phyloP scores from a whole-genome alignment of 2,329 filamentous ascomycete genomes.

The Ophiostoma montium region DNA sequence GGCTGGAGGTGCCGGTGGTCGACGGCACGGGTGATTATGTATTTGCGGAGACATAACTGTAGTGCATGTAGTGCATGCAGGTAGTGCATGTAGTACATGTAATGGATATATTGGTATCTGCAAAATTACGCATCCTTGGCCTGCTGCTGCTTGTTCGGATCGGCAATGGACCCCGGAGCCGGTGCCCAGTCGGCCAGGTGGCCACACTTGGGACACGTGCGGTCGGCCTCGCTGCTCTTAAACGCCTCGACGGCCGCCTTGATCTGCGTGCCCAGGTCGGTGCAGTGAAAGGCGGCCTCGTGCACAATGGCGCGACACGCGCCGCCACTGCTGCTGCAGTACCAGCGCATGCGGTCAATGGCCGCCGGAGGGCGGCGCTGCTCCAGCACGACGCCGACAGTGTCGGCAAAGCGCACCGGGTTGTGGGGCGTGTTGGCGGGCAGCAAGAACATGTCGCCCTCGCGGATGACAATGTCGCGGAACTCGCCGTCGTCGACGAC shows the following conservation, averaged over 20 bases:
- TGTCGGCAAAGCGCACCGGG: conserved; percentile 82
- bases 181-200: conserved; percentile 45
- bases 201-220: conserved; percentile 68
- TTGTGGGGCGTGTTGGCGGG: conserved; percentile 94
- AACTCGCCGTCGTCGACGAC: conserved; percentile 63
- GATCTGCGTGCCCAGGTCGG: conserved; percentile 84
- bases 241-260: conserved; percentile 82
- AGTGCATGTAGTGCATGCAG: background rate
- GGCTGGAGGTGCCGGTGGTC: conserved; percentile 69
- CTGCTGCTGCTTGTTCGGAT: conserved; percentile 49
- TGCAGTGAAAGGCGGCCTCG: conserved; percentile 78
- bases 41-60: conserved; percentile 55
- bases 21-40: conserved; percentile 66
- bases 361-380: conserved; percentile 58
- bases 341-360: conserved; percentile 65
- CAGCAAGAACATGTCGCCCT: conserved; percentile 88
- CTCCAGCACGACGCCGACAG: conserved; percentile 88
- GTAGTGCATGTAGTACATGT: background rate
- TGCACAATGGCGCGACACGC: conserved; percentile 66
- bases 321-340: conserved; percentile 42
- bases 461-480: conserved; percentile 74
- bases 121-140: too few species aligned
- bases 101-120: background rate
- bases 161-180: conserved; percentile 39
- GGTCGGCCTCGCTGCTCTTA: conserved; percentile 47